Evolutionary conservation across 2,329 filamentous ascomycete genomes (phyloP), one percentile per base, ranked within the genome.

Genomic region (Cyphellophora attinorum): DNA sequence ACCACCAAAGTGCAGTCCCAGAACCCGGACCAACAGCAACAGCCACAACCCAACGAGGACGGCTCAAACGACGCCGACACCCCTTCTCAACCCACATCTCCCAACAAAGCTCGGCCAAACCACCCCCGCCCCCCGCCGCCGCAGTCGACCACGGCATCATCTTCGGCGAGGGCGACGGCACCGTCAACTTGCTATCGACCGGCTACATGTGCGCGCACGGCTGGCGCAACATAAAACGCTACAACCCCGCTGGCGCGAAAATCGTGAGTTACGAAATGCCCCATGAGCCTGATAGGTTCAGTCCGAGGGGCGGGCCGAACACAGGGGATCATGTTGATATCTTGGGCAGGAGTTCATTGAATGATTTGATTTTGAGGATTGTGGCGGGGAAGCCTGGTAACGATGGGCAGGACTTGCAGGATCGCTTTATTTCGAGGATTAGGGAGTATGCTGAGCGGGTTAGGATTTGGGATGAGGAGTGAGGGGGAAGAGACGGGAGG

Each of bases 121-220:
- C 37, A 28, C 37, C 37, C 6, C 37, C 32, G 6, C 11, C 15
- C 12, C 25, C 23, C 10, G 32, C 15, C 21, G 27, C 37, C 11
- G 35, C 35, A 5, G 59, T 73, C 4, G 88, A 98, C 54, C 91
- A 83, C 46, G 91, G 91, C 15, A 85, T 98, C n/a, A 70, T 93
- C 19, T 81, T 95, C 70, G 89, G 89, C 23, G 91, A 96, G 57
- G 91, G 91, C 3, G 91, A 98, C 49, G 91, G 91, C 2, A 98
- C 91, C 0, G 91, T 98, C 27, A 93, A 88, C 45, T 60, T 98
- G n/a, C 62, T 98, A 8, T 93, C 83, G 48, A 76, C 78, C 1
- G 91, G 89, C 2, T 98, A 96, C 57, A 96, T 98, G 91, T 98
- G 91, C 58, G 81, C 85, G 48, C 85, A 81, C 50, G 91, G 91